Percentiles rank a stretch among this genome's conserved stretches.
These are phyloP conservation scores for Deuterostichococcus epilithicus DNA, from an alignment of 139 green algal species.

Conservation along the genomic window DNA sequence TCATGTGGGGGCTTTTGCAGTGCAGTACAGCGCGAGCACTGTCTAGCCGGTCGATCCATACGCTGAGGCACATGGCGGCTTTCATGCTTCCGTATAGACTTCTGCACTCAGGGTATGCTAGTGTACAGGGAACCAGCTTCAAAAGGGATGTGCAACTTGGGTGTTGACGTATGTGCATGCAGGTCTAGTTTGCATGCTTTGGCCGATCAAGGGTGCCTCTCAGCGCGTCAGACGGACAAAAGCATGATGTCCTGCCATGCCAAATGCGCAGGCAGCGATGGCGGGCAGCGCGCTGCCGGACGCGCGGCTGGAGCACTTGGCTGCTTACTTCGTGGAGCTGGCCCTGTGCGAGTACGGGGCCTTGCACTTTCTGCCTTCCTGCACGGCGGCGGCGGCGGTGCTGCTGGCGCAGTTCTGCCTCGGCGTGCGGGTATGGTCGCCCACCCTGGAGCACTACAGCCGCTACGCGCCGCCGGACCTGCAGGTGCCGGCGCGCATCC, in stretches of 20 bases:
- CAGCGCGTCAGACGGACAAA: not conserved
- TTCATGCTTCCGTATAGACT: slow-evolving; percentile 41
- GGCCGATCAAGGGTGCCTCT: not conserved
- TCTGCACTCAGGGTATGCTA: slow-evolving; percentile 2
- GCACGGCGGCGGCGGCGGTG: slow-evolving; percentile 43
- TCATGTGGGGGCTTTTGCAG: slow-evolving; percentile 29
- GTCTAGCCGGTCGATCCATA: not conserved
- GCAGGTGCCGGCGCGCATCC: slow-evolving; percentile 27
- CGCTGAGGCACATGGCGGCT: slow-evolving; percentile 13
- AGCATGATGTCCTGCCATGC: not conserved
- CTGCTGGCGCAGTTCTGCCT: slow-evolving; percentile 68
- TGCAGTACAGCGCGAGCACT: not conserved
- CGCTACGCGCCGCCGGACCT: slow-evolving; percentile 53
- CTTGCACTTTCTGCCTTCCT: slow-evolving; percentile 75
- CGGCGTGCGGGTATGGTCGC: slow-evolving; percentile 33
- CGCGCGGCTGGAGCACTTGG: slow-evolving; percentile 60
- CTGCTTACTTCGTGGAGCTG: slow-evolving; percentile 86
- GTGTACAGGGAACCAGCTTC: not conserved
- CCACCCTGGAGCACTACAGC: slow-evolving; percentile 67
- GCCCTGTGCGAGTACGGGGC: slow-evolving; percentile 81
- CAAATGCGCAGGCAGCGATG: not conserved
- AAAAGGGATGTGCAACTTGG: not conserved
- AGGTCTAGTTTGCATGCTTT: not conserved
- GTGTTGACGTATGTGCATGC: not conserved
- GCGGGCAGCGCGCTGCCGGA: slow-evolving; percentile 2